Conservation (phyloP, 73 alveolate species). For the Paramecium bursaria region DNA sequence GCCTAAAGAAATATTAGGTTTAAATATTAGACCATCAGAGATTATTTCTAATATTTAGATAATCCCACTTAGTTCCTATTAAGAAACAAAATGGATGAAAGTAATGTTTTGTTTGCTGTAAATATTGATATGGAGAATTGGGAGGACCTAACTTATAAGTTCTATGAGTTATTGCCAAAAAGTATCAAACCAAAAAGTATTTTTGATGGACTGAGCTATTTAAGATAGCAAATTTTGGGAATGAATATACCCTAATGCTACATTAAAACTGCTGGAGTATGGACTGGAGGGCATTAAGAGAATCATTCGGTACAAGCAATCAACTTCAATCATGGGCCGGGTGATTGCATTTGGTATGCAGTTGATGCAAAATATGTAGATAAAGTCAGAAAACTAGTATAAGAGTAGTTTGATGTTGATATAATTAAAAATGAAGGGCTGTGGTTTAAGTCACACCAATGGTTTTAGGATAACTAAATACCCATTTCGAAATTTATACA, state of each 20-base stretch:
- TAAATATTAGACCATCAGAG: no score
- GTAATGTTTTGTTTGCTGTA: conserved; percentile 71
- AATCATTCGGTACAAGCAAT: conserved; percentile 76
- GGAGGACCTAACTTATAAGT: conserved; percentile 70
- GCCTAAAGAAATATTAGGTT: no score
- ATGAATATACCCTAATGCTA: conserved; percentile 80
- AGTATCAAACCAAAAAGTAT: conserved; percentile 57
- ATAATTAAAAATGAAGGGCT: conserved; percentile 75
- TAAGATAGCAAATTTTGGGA: conserved; percentile 78
- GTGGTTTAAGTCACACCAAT: conserved; percentile 75
- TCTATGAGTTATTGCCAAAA: conserved; percentile 72
- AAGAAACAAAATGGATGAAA: no score
- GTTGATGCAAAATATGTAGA: conserved; percentile 64
- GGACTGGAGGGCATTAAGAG: conserved; percentile 91
- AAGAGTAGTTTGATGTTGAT: conserved; percentile 59
- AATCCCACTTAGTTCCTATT: no score
- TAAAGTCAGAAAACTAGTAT: conserved; percentile 65
- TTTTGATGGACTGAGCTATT: conserved; percentile 71
- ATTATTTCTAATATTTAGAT: no score
- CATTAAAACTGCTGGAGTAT: conserved; percentile 75
- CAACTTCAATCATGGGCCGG: conserved; percentile 84
- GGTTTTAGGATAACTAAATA: conserved; percentile 67
- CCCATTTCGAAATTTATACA: conserved; percentile 67
- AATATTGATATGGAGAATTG: conserved; percentile 81
- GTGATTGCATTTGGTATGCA: conserved; percentile 74